Evolutionary conservation across 768 basidiomycete genomes (phyloP), one percentile per base, ranked within the genome.

Genomic region (Lactarius sanguifluus): DNA sequence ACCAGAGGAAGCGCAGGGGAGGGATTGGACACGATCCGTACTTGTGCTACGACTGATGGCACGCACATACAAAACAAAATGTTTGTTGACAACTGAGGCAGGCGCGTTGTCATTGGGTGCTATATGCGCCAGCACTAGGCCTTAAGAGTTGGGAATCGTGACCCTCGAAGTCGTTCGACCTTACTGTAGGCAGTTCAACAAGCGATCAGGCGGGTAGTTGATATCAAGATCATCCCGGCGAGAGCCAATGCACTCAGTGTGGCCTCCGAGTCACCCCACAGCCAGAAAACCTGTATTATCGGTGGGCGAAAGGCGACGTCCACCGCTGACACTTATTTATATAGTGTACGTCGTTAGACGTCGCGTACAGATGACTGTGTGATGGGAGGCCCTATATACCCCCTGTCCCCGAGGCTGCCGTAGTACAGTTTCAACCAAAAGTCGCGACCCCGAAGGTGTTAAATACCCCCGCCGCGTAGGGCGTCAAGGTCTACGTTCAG

Each of bases 1-100:
- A 88, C 89, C 88, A 91, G 73, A 89, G 41, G 63, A 89, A 47
- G 67, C 89, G 86, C 57, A n/a, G n/a, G n/a, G n/a, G 83, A 83
- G 25, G 84, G 83, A 13, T 81, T 73, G 61, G 2, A 20, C 20
- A 8, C 52, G 23, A 63, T 36, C 50, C 52, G 41, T 30, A 7
- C 3, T 36, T 16, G 52, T 64, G 16, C 61, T 34, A 34, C 0
- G 3, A 23, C 45, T 47, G 45, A 20, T 20, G 9, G 16, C 54
- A 16, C 12, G 45, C 36, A 28, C 61, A 62, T 47, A 18, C 5
- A 8, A 54, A 2, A 28, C 9, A 32, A n/a, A 25, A 13, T 4
- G 18, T 55, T 47, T 10, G n/a, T 47, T 4, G n/a, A 47, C 45
- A 47, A 23, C 9, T 47, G 10, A 47, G 12, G 45, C n/a, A n/a